Base-by-base conservation (phyloP, 306 rosid genomes). In the Begonia loranthoides region DNA sequence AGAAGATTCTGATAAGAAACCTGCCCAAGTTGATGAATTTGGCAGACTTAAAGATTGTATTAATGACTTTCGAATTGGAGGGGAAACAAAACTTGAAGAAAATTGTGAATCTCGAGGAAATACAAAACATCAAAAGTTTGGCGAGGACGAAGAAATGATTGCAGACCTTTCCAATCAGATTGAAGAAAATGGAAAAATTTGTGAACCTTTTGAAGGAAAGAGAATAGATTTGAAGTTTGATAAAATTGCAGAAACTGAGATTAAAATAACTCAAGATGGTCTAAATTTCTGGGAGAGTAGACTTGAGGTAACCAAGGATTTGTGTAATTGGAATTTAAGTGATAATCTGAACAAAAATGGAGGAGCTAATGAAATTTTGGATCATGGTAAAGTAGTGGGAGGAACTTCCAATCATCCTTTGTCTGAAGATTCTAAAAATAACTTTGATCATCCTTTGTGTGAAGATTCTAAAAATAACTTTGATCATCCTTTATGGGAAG, bases 111-210 rank as follows among this genome's bases (percentile, higher is more conserved):
- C 65, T 19, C 68, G 70, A 51, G 72, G 67, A 67, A 53, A 52
- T 41, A 64, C 33, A 55, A 68, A 65, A 58, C 54, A 66, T 69
- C 59, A 51, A 47, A 66, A 69, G 58, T 66, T 57, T 41, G 61
- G 59, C 63, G 72, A 49, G 48, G 48, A 51, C 46, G 75, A 69
- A 71, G 61, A 45, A 64, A 67, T 73, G 57, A 50, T 69, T 15
- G 63, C 66, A 56, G 76, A 68, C 57, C 67, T 62, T 58, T 16
- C 63, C 33, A 49, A 36, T 40, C 68, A 54, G 52, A 56, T 66
- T 66, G 64, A 67, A 55, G 81, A 76, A 51, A 66, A 56, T 66
- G 73, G 50, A 55, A 61, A 60, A 45, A 56, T 43, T 60, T 50
- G 55, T 62, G 40, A 65, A 49, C 36, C 43, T 36, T 11, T 38